Percentiles rank a stretch among this genome's conserved stretches.
Evolutionary conservation across 495 filamentous ascomycete genomes (phyloP).

Genomic region (Hypoxylon perforatum): DNA sequence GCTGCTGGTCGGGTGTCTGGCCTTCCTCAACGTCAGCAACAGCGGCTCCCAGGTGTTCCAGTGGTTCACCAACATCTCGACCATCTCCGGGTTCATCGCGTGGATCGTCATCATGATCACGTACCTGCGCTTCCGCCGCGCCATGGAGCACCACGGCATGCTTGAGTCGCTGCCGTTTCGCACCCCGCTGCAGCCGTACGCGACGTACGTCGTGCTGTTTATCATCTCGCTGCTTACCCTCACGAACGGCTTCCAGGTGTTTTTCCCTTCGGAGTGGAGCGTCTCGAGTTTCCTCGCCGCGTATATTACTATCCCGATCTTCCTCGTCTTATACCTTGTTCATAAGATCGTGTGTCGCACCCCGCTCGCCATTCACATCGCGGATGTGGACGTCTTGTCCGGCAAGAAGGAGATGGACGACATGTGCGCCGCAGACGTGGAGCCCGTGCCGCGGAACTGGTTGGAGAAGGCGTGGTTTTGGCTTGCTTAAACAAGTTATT

Average conservation of each 20-base stretch:
- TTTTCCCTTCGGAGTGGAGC: slow-evolving; percentile 50
- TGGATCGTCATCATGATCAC: slow-evolving; percentile 62
- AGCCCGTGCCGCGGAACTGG: slow-evolving; percentile 53
- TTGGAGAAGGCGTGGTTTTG: slow-evolving; percentile 58
- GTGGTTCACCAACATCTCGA: slow-evolving; percentile 67
- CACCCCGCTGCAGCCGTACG: slow-evolving; percentile 56
- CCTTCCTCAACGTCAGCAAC: slow-evolving; percentile 70
- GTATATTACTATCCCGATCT: slow-evolving; percentile 60
- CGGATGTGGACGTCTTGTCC: slow-evolving; percentile 57
- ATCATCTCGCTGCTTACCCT: slow-evolving; percentile 54
- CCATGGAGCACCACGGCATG: slow-evolving; percentile 51
- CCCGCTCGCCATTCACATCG: slow-evolving; percentile 38
- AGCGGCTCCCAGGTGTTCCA: slow-evolving; percentile 67
- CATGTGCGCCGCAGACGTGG: slow-evolving; percentile 50
- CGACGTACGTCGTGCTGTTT: slow-evolving; percentile 50
- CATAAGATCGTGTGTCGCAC: slow-evolving; percentile 54
- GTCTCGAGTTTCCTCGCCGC: slow-evolving; percentile 56
- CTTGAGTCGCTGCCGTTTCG: slow-evolving; percentile 53
- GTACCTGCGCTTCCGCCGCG: slow-evolving; percentile 59
- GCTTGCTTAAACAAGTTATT: slow-evolving; percentile 51
- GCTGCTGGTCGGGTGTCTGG: slow-evolving; percentile 65
- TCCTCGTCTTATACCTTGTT: slow-evolving; percentile 53
- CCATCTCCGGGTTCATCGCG: slow-evolving; percentile 61
- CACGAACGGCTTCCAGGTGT: slow-evolving; percentile 62
- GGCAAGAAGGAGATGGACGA: slow-evolving; percentile 65